These are phyloP conservation scores for Syzygium oleosum DNA, from an alignment of 345 rosid genomes.

Conservation along the genomic window DNA sequence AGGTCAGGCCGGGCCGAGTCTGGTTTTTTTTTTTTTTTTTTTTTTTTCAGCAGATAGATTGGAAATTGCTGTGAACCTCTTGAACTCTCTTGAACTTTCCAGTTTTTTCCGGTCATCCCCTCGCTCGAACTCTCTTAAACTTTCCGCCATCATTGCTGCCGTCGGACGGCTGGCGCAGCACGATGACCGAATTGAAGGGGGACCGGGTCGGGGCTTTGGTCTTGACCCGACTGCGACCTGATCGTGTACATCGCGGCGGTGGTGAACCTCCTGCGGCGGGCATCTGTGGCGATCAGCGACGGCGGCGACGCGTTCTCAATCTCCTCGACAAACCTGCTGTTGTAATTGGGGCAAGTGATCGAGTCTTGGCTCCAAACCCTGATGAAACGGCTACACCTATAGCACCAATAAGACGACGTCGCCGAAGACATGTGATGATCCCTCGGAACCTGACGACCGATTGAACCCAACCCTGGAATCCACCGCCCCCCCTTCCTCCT, in stretches of 20 bases:
- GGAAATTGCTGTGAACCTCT: too few relatives aligned
- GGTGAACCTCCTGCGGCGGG: slow-evolving; percentile 17
- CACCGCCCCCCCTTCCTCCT: background rate
- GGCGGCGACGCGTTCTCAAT: slow-evolving; percentile 31
- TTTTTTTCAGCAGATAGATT: too few relatives aligned
- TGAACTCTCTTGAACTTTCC: too few relatives aligned
- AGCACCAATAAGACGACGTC: slow-evolving; percentile 86
- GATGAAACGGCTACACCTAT: slow-evolving; percentile 66
- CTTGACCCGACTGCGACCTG: slow-evolving; percentile 11
- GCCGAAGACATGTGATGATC: slow-evolving; percentile 44
- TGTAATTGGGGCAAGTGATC: slow-evolving; percentile 67
- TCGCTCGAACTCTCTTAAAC: too few relatives aligned
- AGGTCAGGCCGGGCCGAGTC: too few relatives aligned
- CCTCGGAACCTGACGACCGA: background rate
- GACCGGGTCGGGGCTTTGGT: background rate
- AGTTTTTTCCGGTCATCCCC: too few relatives aligned
- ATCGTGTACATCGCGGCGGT: slow-evolving; percentile 34
- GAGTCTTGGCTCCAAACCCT: slow-evolving; percentile 36
- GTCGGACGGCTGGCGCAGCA: slow-evolving; percentile 47
- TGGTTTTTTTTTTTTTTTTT: too few relatives aligned
- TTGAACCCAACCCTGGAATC: background rate
- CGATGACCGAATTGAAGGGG: slow-evolving; percentile 66
- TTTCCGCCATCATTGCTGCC: slow-evolving; percentile 11
- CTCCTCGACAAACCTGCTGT: slow-evolving; percentile 67
- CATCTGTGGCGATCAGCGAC: slow-evolving; percentile 12